Conservation (phyloP, 176 grass and related monocot genomes). For the Saccharum spontaneum region DNA sequence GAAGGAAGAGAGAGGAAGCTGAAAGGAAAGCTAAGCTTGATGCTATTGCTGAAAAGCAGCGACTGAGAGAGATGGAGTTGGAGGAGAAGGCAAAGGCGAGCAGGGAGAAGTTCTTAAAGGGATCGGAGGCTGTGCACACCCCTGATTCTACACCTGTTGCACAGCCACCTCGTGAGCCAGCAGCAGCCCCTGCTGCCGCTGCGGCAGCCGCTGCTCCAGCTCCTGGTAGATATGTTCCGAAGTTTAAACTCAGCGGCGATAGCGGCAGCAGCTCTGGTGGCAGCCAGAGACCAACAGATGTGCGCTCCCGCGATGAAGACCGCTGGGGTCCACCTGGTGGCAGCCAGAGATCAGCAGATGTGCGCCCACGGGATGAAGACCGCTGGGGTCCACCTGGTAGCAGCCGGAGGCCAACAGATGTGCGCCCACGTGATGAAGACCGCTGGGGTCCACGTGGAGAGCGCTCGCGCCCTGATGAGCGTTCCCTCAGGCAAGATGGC, state of each 20-base stretch:
- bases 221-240: conserved; percentile 64
- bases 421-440: not conserved
- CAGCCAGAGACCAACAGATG: conserved; percentile 33
- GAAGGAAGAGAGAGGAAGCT: conserved; percentile 67
- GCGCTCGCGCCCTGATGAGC: conserved; percentile 38
- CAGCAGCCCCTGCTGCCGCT: conserved; percentile 33
- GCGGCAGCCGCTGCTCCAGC: conserved; percentile 6
- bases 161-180: conserved; percentile 39
- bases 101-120: conserved; percentile 51
- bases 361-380: conserved; percentile 36
- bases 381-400: conserved; percentile 48
- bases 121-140: conserved; percentile 22
- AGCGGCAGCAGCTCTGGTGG: conserved; percentile 18
- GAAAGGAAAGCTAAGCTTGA: conserved; percentile 89
- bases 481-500: conserved; percentile 28
- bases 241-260: conserved; percentile 31
- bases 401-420: conserved; percentile 33
- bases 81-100: conserved; percentile 69
- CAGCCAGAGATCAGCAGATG: conserved; percentile 32
- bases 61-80: conserved; percentile 63
- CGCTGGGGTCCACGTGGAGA: conserved; percentile 40
- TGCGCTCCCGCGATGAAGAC: conserved; percentile 36
- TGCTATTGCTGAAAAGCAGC: conserved; percentile 78
- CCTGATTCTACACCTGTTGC: conserved; percentile 25
- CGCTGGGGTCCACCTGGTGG: conserved; percentile 49